Base-by-base conservation (phyloP, 352 stramenopile genomes). In the Globisporangium middletonii region DNA sequence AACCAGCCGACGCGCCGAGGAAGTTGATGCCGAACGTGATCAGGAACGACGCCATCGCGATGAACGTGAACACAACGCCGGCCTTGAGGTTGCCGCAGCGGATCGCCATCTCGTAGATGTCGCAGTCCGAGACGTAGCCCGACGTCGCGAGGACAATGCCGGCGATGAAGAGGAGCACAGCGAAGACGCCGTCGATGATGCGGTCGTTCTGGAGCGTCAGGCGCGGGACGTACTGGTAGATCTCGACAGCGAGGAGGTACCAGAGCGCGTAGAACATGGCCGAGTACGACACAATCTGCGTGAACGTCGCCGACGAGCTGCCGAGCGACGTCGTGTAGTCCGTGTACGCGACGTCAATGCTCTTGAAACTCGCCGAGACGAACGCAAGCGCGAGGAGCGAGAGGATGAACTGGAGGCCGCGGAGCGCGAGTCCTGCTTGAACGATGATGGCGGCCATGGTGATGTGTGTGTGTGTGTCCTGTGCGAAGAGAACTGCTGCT, bases 191-290 rank as follows among this genome's bases (percentile, higher is more conserved):
- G 62, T 90, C 76, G 2, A 71, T 27, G n/a, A 9, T 53, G 27
- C 78, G 57, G 19, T 80, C 66, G 6, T 71, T 42, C 2, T 63
- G 49, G 15, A 68, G 55, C 13, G 65, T 49, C 6, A 60, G 53
- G 19, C 71, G 72, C 46, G 58, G 58, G n/a, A 55, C 64, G 28
- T 72, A n/a, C 54, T 73, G 56, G 50, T 79, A 65, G n/a, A 80
- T 42, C 51, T 90, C 72, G n/a, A 88, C 65, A 9, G 59, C 71
- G 42, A 79, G 54, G 1, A 86, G 1, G 35, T 71, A 63, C 65
- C 68, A 87, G 49, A 87, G 62, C 6, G 51, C 68, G 62, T 86
- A 88, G 16, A 90, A 57, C 77, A 86, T 75, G 16, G 70, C 60
- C 4, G 76, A 81, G 65, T 88, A 88, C 19, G 72, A 67, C 68